Evolutionary conservation across 257 asterid genomes (phyloP), one percentile per base, ranked within the genome.

Genomic region (Fraxinus excelsior): DNA sequence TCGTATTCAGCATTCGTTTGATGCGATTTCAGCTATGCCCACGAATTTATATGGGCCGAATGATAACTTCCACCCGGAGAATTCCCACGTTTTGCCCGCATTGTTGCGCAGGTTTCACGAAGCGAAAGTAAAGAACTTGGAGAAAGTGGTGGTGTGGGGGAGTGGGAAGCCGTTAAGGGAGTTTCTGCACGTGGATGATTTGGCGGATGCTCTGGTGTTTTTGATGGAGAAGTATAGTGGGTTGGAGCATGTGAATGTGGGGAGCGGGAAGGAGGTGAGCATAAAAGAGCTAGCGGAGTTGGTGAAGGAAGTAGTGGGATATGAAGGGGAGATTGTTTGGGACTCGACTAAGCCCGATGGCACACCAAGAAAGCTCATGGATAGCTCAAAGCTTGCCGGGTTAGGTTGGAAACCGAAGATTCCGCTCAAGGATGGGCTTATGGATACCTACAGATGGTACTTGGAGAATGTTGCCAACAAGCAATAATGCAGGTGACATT

Each of bases 331-430:
- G 84, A 51, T 95, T 64, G 84, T 88, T 21, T 91, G 99, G 99
- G 99, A 95, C 84, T 82, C 87, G 32, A 86, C 80, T 23, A 95
- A 93, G 90, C 98, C 97, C 1, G 97, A 95, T 79, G 99, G 99
- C 40, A 95, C 97, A 0, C 99, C 99, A 1, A 89, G 97, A 85
- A 95, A 93, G 91, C 93, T 95, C 76, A 93, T 95, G 98, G 98
- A 95, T 81, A 90, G 91, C 81, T 90, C 98, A 1, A 93, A 84
- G 80, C 89, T 95, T 29, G 87, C 76, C 26, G 85, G 82, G 28
- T 81, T 93, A 88, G 98, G 99, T 32, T 93, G 98, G 99, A 80
- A 80, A 70, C 91, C 98, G 0, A 93, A 89, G 87, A 81, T 93
- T 71, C 84, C 94, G 23, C 94, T 94, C 2, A 86, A 85, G 74